phyloP scores from a whole-genome alignment of 2,329 filamentous ascomycete genomes.

The Venturia carpophila region DNA sequence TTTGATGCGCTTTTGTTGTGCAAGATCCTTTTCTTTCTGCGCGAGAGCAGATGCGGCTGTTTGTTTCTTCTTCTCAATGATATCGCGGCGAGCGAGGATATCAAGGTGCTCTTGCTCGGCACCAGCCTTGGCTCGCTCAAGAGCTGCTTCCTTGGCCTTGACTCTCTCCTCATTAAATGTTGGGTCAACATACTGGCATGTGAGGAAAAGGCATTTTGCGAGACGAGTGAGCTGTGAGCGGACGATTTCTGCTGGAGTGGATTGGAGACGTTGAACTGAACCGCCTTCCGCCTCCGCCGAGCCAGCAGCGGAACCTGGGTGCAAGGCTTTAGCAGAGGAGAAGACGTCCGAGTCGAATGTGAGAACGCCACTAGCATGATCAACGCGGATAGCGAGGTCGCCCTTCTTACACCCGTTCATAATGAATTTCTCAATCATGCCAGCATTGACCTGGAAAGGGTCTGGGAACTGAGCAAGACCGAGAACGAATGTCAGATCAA shows the following conservation, averaged over 20 bases:
- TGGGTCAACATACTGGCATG: constrained; percentile 92
- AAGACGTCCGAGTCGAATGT: constrained; percentile 98
- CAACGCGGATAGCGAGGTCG: constrained; percentile 89
- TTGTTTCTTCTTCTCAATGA: constrained; percentile 97
- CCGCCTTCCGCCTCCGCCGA: constrained; percentile 80
- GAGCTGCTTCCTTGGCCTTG: constrained; percentile 69
- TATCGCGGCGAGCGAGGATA: constrained; percentile 73
- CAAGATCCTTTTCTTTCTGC: constrained; percentile 85
- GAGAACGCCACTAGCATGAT: constrained; percentile 88
- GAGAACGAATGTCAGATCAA: constrained; percentile 88
- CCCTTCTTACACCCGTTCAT: constrained; percentile 99
- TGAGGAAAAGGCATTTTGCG: constrained; percentile 82
- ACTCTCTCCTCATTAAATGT: constrained; percentile 74
- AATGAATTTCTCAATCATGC: constrained; percentile 98
- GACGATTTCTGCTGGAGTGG: constrained; percentile 95
- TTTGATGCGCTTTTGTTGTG: constrained; percentile 75
- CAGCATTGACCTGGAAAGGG: constrained; percentile 83
- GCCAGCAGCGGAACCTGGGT: constrained; percentile 73
- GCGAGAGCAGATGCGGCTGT: constrained; percentile 83
- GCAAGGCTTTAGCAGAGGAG: constrained; percentile 87
- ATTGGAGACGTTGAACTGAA: constrained; percentile 89
- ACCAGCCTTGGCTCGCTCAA: constrained; percentile 74
- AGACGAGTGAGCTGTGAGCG: constrained; percentile 88
- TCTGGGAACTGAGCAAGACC: constrained; percentile 92
- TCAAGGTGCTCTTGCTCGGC: constrained; percentile 88